These are phyloP conservation scores for Trichoderma asperelloides DNA, from an alignment of 495 filamentous ascomycete species.

Conservation along the genomic window DNA sequence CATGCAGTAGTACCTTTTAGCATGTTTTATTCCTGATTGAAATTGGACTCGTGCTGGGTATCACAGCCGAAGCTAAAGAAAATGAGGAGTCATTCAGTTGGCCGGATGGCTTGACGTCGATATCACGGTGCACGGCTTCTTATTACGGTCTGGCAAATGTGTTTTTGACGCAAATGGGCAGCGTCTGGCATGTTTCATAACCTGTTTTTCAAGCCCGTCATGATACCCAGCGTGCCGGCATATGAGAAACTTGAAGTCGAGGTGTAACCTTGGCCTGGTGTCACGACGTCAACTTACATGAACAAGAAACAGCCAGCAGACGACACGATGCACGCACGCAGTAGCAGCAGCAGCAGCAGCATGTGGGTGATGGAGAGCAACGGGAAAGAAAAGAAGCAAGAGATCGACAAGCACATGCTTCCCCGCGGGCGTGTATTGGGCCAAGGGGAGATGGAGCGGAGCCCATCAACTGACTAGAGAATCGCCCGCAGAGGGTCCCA, in stretches of 20 bases:
- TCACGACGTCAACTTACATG: conserved; percentile 5
- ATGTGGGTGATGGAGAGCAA: neutral
- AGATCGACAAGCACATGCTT: neutral
- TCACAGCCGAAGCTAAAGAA: neutral
- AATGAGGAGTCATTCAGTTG: neutral
- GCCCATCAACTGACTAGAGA: neutral
- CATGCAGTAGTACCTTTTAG: neutral
- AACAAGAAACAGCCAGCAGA: neutral
- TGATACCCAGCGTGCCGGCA: neutral
- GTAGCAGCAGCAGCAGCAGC: too few relatives aligned
- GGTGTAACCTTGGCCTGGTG: neutral
- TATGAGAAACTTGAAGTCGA: conserved; percentile 1
- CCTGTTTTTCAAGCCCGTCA: neutral
- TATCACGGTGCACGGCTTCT: neutral
- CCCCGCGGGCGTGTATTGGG: neutral
- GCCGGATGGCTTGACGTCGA: neutral
- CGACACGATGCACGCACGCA: neutral
- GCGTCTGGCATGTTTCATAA: neutral
- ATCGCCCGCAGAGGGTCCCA: neutral
- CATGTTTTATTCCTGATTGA: neutral
- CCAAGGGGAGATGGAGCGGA: neutral
- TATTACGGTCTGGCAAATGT: neutral
- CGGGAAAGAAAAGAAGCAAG: neutral
- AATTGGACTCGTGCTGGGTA: neutral
- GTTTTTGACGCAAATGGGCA: neutral